phyloP scores from a whole-genome alignment of 768 basidiomycete genomes.

The Pisolithus microcarpus region DNA sequence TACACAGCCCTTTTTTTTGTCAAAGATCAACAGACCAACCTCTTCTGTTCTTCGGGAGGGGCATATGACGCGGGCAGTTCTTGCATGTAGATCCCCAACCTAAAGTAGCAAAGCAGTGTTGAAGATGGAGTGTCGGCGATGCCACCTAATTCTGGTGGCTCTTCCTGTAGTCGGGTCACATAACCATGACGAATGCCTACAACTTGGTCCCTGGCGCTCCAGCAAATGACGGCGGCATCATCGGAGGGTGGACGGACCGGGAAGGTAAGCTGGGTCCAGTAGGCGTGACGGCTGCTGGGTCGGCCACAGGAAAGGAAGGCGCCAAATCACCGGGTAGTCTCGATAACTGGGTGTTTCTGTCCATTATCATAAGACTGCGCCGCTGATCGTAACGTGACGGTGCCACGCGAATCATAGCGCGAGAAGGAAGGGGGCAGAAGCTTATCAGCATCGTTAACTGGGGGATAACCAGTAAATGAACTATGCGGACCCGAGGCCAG shows the following conservation, averaged over 20 bases:
- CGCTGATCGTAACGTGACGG: slow-evolving; percentile 31
- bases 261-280: no score
- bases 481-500: background rate
- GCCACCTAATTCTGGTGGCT: background rate
- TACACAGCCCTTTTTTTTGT: no score
- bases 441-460: no score
- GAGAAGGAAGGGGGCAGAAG: background rate
- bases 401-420: slow-evolving; percentile 4
- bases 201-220: slow-evolving; percentile 27
- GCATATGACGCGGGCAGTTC: no score
- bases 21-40: no score
- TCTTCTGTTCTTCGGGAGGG: no score
- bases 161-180: background rate
- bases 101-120: no score
- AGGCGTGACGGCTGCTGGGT: no score
- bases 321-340: slow-evolving; percentile 31
- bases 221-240: slow-evolving; percentile 23
- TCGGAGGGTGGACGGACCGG: no score
- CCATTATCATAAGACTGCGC: slow-evolving; percentile 65
- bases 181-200: slow-evolving; percentile 3
- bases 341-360: slow-evolving; percentile 52
- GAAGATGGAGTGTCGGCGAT: background rate
- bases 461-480: slow-evolving; percentile 7
- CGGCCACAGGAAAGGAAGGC: slow-evolving; percentile 9
- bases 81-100: no score